Evolutionary conservation across 495 filamentous ascomycete species (phyloP), one percentile per base, ranked within the genome.

Genomic region (Oidiodendron maius): DNA sequence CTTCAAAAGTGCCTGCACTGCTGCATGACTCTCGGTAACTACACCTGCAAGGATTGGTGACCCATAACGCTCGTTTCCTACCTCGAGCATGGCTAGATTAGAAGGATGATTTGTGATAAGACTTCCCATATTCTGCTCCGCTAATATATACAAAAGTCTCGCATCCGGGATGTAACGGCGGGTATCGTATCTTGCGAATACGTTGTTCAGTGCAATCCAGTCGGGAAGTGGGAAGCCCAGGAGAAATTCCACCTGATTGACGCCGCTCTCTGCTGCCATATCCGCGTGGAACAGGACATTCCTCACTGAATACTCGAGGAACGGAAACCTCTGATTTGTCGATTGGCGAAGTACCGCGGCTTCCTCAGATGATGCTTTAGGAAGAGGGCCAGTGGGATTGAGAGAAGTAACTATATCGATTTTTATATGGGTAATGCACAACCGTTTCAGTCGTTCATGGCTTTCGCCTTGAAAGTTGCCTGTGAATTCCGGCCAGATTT

Each of bases 271-370:
- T 15, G 53, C 57, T n/a, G 71, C 72, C 12, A 45, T 49, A 17
- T 76, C 57, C 15, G 72, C 64, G 57, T 77, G 72, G 20, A 64
- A 52, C 1, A 77, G 58, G 4, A 76, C 48, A 53, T 67, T 28
- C 17, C 59, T 45, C 15, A 28, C 54, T 21, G 71, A 64, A 52
- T 75, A 77, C 44, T 67, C 48, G 0, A 74, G 51, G 46, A 75
- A 72, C 4, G 68, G 67, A 45, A 65, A 68, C 46, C 9, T 47
- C 13, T 18, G 5, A 30, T 44, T 45, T 48, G 43, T 23, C 20
- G 35, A 22, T 34, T 50, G 21, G 41, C 56, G 58, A 13, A 63
- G 49, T 18, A 40, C 18, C 41, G 50, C 15, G 16, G 36, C 5
- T 8, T 39, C 16, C 36, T 6, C 6, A 6, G 36, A 39, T 6